Evolutionary conservation across 352 stramenopile species (phyloP).

Genomic region (Aphanomyces euteiches): DNA sequence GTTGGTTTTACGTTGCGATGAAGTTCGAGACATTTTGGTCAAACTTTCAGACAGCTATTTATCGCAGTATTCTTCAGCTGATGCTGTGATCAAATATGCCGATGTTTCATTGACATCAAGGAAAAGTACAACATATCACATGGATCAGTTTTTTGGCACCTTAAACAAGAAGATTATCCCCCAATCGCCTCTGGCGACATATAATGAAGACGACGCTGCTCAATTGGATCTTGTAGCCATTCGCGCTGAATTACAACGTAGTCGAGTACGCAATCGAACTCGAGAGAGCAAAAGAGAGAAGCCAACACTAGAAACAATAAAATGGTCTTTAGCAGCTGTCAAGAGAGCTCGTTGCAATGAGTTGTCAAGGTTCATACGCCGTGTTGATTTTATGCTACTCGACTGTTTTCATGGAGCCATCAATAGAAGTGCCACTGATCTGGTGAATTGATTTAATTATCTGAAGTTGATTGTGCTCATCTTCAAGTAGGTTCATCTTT

Average conservation of each 20-base stretch:
- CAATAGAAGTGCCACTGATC: slow-evolving; percentile 42
- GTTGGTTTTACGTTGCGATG: neutral
- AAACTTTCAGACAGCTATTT: slow-evolving; percentile 7
- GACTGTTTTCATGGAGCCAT: slow-evolving; percentile 43
- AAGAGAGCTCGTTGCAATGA: slow-evolving; percentile 51
- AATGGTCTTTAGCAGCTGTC: slow-evolving; percentile 67
- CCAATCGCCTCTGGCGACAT: slow-evolving; percentile 34
- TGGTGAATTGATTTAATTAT: slow-evolving; percentile 34
- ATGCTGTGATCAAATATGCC: slow-evolving; percentile 22
- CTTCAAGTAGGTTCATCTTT: slow-evolving; percentile 31
- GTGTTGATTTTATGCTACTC: slow-evolving; percentile 59
- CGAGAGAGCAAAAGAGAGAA: slow-evolving; percentile 14
- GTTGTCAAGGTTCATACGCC: slow-evolving; percentile 48
- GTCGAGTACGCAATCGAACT: slow-evolving; percentile 5
- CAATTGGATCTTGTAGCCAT: slow-evolving; percentile 38
- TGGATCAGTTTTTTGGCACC: slow-evolving; percentile 14
- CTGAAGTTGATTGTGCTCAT: too few species aligned
- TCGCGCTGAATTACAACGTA: slow-evolving; percentile 17
- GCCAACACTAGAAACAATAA: slow-evolving; percentile 11
- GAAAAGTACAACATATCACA: slow-evolving; percentile 20
- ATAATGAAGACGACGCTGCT: slow-evolving; percentile 32
- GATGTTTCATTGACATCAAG: slow-evolving; percentile 16
- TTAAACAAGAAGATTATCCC: slow-evolving; percentile 33
- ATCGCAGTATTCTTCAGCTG: slow-evolving; percentile 19
- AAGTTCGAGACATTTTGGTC: slow-evolving; percentile 5